phyloP scores from a whole-genome alignment of 345 rosid genomes.

The Stellera chamaejasme region DNA sequence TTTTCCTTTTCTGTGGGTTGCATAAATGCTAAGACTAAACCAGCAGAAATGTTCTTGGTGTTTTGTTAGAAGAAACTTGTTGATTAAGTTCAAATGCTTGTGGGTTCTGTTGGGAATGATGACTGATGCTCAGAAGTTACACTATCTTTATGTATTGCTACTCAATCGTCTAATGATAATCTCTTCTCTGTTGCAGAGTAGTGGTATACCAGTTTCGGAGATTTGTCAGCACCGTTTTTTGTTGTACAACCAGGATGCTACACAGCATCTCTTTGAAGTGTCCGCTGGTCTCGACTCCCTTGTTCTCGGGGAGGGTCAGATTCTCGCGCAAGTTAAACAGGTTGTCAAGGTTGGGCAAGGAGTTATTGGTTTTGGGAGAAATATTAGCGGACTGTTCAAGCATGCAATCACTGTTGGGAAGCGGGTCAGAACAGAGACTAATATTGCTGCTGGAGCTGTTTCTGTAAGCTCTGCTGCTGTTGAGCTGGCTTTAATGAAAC shows the following conservation, averaged over 20 bases:
- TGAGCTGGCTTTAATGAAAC: constrained; percentile 64
- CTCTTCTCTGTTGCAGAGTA: constrained; percentile 39
- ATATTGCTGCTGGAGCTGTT: constrained; percentile 69
- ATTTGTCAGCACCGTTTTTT: constrained; percentile 74
- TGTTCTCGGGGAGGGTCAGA: constrained; percentile 78
- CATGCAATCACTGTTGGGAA: constrained; percentile 69
- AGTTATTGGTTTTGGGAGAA: constrained; percentile 66
- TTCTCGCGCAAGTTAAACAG: constrained; percentile 74
- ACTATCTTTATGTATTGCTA: not conserved
- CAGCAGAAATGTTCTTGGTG: no score
- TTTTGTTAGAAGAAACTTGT: not conserved
- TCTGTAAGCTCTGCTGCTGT: constrained; percentile 81
- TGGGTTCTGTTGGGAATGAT: not conserved
- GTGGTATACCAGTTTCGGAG: constrained; percentile 66
- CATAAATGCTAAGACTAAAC: no score
- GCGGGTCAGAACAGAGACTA: constrained; percentile 70
- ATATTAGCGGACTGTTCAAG: constrained; percentile 63
- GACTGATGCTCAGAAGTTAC: not conserved
- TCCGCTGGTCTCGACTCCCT: constrained; percentile 92
- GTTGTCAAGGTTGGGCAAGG: constrained; percentile 75
- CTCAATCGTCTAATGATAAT: not conserved
- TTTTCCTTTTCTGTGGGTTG: not conserved
- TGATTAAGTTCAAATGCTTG: not conserved
- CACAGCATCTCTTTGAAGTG: constrained; percentile 82
- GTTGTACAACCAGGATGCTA: constrained; percentile 78